Evolutionary conservation across 1,284 basidiomycete genomes (phyloP).

Genomic region (Boletus semigastroideus): DNA sequence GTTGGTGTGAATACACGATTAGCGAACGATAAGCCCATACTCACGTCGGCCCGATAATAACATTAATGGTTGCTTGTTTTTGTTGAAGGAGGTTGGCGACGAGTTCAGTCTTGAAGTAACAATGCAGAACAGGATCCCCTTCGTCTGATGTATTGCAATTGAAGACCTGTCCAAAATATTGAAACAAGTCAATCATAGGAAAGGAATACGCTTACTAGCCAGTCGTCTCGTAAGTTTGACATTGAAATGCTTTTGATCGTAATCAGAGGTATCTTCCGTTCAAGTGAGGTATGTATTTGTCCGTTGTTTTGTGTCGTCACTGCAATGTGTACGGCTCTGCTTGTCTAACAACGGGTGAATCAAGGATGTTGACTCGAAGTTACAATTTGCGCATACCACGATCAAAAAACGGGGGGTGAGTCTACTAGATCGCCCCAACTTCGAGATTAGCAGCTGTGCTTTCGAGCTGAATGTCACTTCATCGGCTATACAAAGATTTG

Average conservation of each 20-base stretch:
- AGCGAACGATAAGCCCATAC: slow-evolving; percentile 27
- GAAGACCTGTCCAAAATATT: slow-evolving; percentile 42
- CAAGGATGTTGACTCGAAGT: background rate
- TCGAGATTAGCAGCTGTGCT: slow-evolving; percentile 85
- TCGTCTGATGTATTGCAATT: slow-evolving; percentile 84
- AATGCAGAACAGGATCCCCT: slow-evolving; percentile 93
- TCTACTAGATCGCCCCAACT: slow-evolving; percentile 87
- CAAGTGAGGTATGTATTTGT: slow-evolving; percentile 56
- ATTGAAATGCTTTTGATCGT: slow-evolving; percentile 85
- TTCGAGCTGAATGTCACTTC: slow-evolving; percentile 86
- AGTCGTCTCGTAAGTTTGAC: slow-evolving; percentile 93
- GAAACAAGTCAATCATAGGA: background rate
- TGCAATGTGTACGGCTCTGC: slow-evolving; percentile 86
- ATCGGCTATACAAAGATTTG: slow-evolving; percentile 49
- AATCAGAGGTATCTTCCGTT: slow-evolving; percentile 88
- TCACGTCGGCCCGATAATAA: slow-evolving; percentile 77
- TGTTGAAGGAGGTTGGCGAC: slow-evolving; percentile 79
- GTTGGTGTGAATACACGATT: slow-evolving; percentile 10
- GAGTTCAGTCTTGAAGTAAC: slow-evolving; percentile 96
- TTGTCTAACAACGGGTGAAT: slow-evolving; percentile 56
- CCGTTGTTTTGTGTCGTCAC: slow-evolving; percentile 74
- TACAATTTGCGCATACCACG: slow-evolving; percentile 59
- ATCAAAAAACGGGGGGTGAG: slow-evolving; percentile 90
- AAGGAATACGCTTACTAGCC: slow-evolving; percentile 63
- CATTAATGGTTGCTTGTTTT: slow-evolving; percentile 75